These are phyloP conservation scores for Naegleria gruberi DNA, from an alignment of 208 protist species.

Conservation along the genomic window DNA sequence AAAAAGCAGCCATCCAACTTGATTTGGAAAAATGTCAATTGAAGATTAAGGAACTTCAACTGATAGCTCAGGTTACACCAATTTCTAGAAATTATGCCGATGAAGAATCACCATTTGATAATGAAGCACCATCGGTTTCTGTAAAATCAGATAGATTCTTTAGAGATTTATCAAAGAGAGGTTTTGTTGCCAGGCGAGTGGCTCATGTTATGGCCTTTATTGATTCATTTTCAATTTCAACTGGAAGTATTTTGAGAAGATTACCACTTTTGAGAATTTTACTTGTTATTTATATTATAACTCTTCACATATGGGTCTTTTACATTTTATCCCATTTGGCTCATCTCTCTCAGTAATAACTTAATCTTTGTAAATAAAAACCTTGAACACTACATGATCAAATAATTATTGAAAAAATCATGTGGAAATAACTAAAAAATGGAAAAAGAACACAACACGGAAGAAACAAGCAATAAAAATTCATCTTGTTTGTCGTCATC, in stretches of 20 bases:
- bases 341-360: too few species aligned
- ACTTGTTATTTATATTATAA: background rate
- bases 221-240: background rate
- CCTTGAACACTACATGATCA: too few species aligned
- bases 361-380: too few species aligned
- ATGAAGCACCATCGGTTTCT: background rate
- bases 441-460: too few species aligned
- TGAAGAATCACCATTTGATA: background rate
- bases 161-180: background rate
- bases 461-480: too few species aligned
- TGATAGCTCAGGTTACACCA: background rate
- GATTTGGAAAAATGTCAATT: background rate
- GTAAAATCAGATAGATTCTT: conserved; percentile 12
- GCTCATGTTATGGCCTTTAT: background rate
- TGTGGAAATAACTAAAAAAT: too few species aligned
- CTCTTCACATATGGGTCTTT: background rate
- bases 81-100: background rate
- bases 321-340: background rate
- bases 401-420: too few species aligned
- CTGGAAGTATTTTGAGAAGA: background rate
- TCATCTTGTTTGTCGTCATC: too few species aligned
- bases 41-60: background rate
- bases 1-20: background rate
- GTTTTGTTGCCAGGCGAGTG: background rate
- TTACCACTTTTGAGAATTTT: background rate